Conservation (phyloP, 2,329 filamentous ascomycete species). For the Xylaria arbuscula region DNA sequence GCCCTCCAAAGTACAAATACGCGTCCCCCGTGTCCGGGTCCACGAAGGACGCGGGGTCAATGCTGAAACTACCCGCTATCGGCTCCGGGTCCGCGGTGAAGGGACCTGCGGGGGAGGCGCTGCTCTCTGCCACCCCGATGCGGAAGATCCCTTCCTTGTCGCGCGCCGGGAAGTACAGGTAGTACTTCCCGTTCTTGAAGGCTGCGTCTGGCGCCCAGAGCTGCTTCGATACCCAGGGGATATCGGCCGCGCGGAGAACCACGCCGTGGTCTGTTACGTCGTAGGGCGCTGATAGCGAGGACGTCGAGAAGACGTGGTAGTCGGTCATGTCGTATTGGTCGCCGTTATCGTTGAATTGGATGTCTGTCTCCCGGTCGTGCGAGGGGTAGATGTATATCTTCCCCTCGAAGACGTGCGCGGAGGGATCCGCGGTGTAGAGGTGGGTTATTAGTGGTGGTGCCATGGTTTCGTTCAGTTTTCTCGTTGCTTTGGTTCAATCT, state of each 20-base stretch:
- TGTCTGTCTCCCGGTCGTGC: conserved; percentile 80
- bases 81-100: conserved; percentile 73
- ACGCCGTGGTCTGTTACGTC: conserved; percentile 77
- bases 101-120: conserved; percentile 73
- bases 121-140: conserved; percentile 75
- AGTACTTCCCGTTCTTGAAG: conserved; percentile 72
- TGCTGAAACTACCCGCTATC: conserved; percentile 77
- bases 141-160: conserved; percentile 77
- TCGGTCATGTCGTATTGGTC: conserved; percentile 88
- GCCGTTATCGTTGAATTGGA: conserved; percentile 83
- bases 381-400: conserved; percentile 84
- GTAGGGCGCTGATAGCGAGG: conserved; percentile 63
- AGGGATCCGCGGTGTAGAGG: conserved; percentile 83
- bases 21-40: conserved; percentile 70
- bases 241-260: conserved; percentile 67
- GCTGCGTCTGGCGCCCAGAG: conserved; percentile 85
- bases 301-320: conserved; percentile 79
- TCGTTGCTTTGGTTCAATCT: not conserved
- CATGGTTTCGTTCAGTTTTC: conserved; percentile 49
- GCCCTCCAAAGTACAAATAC: conserved; percentile 80
- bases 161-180: conserved; percentile 80
- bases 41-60: conserved; percentile 81
- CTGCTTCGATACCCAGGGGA: conserved; percentile 83
- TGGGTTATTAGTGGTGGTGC: conserved; percentile 75
- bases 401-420: conserved; percentile 81